Evolutionary conservation across 2,329 filamentous ascomycete genomes (phyloP).

Genomic region (Neurospora sp.): DNA sequence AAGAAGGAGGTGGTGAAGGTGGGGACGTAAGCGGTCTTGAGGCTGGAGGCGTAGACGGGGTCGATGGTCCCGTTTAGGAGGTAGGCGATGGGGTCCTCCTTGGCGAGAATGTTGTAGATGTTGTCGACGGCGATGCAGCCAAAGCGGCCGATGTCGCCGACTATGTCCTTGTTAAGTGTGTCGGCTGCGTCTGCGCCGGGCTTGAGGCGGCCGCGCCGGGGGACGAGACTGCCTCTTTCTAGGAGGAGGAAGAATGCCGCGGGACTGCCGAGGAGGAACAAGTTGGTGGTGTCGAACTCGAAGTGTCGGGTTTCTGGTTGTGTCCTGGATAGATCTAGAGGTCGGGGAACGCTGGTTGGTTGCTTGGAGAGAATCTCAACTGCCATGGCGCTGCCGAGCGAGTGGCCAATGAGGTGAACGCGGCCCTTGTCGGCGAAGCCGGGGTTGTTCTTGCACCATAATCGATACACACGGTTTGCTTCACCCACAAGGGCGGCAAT

Average conservation of each 20-base stretch:
- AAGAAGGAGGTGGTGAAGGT: constrained; percentile 57
- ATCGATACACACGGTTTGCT: constrained; percentile 87
- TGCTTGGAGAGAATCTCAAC: constrained; percentile 85
- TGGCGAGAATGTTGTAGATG: constrained; percentile 80
- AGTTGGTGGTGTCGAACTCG: constrained; percentile 82
- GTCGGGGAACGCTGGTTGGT: constrained; percentile 56
- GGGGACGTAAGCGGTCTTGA: constrained; percentile 73
- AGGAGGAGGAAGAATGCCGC: constrained; percentile 88
- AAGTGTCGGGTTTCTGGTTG: constrained; percentile 51
- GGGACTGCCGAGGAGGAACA: constrained; percentile 85
- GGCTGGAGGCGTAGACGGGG: constrained; percentile 60
- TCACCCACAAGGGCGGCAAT: constrained; percentile 78
- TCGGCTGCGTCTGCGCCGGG: constrained; percentile 61
- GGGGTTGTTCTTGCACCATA: constrained; percentile 92
- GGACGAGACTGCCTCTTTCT: constrained; percentile 61
- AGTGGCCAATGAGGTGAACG: constrained; percentile 89
- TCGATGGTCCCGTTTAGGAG: constrained; percentile 87
- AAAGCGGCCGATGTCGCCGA: constrained; percentile 70
- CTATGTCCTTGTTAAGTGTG: constrained; percentile 45
- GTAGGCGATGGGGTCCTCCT: constrained; percentile 73
- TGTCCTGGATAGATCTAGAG: constrained; percentile 30
- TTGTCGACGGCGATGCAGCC: constrained; percentile 93
- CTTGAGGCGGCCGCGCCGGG: constrained; percentile 66
- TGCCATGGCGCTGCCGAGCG: constrained; percentile 88
- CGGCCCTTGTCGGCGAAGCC: constrained; percentile 71